Evolutionary conservation across 176 grass and related monocot genomes (phyloP), one percentile per base, ranked within the genome.

Genomic region (Cenchrus fungigraminus): DNA sequence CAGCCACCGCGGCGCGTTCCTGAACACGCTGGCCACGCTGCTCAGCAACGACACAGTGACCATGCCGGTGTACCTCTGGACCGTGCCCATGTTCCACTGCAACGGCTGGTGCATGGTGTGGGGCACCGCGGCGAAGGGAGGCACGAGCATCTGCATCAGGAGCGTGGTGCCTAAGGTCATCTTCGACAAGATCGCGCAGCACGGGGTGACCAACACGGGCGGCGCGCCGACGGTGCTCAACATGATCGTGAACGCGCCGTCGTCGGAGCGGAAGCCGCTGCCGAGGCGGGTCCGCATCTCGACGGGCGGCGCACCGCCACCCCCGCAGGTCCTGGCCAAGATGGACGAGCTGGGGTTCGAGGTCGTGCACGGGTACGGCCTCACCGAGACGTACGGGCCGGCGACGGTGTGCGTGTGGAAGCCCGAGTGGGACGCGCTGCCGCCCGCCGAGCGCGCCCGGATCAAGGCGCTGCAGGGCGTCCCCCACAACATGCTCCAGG

Each of bases 11-110:
- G 90, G 89, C 56, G 92, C 87, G 32, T 92, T 85, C 72, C 81
- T 94, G 13, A 94, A 94, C 77, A n/a, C 90, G 37, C 50, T 94
- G 25, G 87, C 92, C 25, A 53, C 73, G 9, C 43, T 87, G 58
- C 71, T 92, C 14, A 0, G 3, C 44, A 72, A 85, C 86, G 81
- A 92, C 37, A 90, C 90, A 60, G 1, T 43, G 16, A 28, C 81
- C 32, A 89, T 83, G 87, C 87, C 82, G 43, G 84, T 87, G 4
- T 92, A 89, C 87, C 87, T 92, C 9, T 94, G 92, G 92, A 90
- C 92, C 3, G 83, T 90, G 87, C 92, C 92, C 20, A 90, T 94
- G 84, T 94, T 89, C 78, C 92, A 94, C 87, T 87, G 92, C 90
- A 92, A 94, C 68, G 92, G 92, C 1, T 94, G 92, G 92, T 79